A percentile compares a stretch with the other conserved stretches of the same genome.
Evolutionary conservation across 345 rosid species (phyloP).

Genomic region (Microcos paniculata): DNA sequence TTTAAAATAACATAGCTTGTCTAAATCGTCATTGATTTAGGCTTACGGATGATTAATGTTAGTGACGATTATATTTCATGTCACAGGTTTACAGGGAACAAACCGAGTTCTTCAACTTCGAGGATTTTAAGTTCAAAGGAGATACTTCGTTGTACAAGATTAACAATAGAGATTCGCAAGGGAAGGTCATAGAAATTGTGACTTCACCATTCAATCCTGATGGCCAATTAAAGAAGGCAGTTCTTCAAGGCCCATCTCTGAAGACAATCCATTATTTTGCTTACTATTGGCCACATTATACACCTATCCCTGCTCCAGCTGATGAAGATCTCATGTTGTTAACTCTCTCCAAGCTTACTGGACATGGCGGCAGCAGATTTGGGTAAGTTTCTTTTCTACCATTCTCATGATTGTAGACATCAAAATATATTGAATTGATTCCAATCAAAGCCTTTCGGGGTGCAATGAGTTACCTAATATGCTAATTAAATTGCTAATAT

Average conservation of each 20-base stretch:
- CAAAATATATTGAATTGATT: background rate
- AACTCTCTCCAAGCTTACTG: conserved; percentile 68
- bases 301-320: conserved; percentile 50
- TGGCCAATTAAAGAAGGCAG: conserved; percentile 48
- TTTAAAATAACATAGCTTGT: background rate
- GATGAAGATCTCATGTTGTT: conserved; percentile 52
- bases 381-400: conserved; percentile 35
- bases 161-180: conserved; percentile 17
- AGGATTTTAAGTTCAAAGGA: conserved; percentile 44
- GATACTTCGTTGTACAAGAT: conserved; percentile 40
- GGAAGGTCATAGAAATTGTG: conserved; percentile 51
- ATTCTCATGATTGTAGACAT: background rate
- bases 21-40: background rate
- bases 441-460: background rate
- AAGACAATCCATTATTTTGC: conserved; percentile 57
- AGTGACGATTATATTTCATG: conserved; percentile 7
- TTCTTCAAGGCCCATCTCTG: conserved; percentile 48
- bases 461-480: background rate
- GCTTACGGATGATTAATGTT: background rate
- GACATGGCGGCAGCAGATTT: conserved; percentile 73
- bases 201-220: conserved; percentile 84
- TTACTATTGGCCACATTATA: conserved; percentile 73
- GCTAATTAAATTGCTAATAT: too few relatives aligned
- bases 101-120: conserved; percentile 44
- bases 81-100: conserved; percentile 45